Conservation (phyloP, 139 green algal genomes). For the Spirogloea muscicola region DNA sequence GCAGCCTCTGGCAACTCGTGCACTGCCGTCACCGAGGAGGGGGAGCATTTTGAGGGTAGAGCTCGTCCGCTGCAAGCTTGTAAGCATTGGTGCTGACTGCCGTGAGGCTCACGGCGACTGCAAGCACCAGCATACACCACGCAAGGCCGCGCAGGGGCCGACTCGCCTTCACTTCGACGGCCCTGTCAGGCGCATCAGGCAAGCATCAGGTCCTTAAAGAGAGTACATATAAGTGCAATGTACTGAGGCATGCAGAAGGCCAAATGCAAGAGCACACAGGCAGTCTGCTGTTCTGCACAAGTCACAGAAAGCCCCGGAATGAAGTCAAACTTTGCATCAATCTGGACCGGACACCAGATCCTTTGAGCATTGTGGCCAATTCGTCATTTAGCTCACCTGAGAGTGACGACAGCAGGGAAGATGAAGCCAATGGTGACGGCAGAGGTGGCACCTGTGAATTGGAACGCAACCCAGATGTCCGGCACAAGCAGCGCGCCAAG, state of each 20-base stretch:
- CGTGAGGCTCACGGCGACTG: background rate
- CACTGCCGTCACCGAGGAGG: too few relatives aligned
- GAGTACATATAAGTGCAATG: background rate
- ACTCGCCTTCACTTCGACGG: background rate
- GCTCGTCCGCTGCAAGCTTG: too few relatives aligned
- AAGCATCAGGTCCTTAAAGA: background rate
- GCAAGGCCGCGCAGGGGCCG: too few relatives aligned
- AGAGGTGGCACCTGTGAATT: slow-evolving; percentile 23
- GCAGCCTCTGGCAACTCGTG: too few relatives aligned
- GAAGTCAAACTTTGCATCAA: background rate
- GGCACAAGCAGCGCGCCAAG: slow-evolving; percentile 14
- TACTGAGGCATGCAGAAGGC: background rate
- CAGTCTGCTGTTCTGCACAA: background rate
- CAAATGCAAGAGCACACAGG: too few relatives aligned
- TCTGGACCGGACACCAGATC: background rate
- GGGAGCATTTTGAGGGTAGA: too few relatives aligned
- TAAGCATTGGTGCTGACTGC: too few relatives aligned
- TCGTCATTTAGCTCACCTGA: background rate
- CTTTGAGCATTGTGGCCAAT: background rate
- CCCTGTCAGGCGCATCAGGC: background rate
- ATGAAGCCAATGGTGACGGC: slow-evolving; percentile 42
- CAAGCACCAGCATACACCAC: slow-evolving; percentile 4
- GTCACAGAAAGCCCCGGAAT: background rate
- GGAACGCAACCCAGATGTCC: slow-evolving; percentile 39
- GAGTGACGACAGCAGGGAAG: slow-evolving; percentile 17